Conservation (phyloP, 2,329 filamentous ascomycete genomes). For the Colletotrichum brevisporum region DNA sequence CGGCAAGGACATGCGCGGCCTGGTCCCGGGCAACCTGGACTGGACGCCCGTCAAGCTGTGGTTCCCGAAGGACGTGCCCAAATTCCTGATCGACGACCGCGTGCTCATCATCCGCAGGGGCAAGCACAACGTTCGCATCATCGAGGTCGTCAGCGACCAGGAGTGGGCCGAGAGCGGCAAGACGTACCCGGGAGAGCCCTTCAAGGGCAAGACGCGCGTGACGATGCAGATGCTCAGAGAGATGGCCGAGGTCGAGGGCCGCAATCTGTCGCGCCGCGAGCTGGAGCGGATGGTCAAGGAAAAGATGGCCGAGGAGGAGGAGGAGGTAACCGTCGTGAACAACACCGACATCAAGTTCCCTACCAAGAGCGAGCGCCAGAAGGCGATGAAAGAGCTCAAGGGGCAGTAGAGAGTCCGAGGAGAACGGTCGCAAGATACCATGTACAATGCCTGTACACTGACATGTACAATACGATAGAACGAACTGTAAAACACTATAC, state of each 20-base stretch:
- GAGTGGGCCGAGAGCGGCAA: constrained; percentile 64
- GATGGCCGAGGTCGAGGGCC: constrained; percentile 51
- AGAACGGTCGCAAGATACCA: constrained; percentile 24
- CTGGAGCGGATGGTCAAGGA: constrained; percentile 48
- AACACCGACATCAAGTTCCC: constrained; percentile 59
- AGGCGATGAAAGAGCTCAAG: constrained; percentile 18
- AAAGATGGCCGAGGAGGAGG: constrained; percentile 42
- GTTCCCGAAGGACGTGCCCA: constrained; percentile 68
- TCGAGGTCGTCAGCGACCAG: constrained; percentile 71
- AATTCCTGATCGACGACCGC: constrained; percentile 72
- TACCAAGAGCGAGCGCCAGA: constrained; percentile 35
- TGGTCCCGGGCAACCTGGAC: constrained; percentile 65
- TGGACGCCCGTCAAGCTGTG: constrained; percentile 75
- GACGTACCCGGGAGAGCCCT: constrained; percentile 68
- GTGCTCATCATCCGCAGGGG: constrained; percentile 74
- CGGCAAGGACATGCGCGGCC: constrained; percentile 55
- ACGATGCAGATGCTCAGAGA: constrained; percentile 55
- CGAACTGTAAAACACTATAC: constrained; percentile 31
- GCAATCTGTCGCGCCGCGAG: constrained; percentile 46
- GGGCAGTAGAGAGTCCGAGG: constrained; percentile 9
- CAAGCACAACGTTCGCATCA: constrained; percentile 74
- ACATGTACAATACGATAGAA: constrained; percentile 37
- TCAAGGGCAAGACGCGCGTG: constrained; percentile 62
- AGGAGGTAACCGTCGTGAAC: constrained; percentile 52
- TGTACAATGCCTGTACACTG: constrained; percentile 32